Base-by-base conservation (phyloP, 805 yeast genomes). In the Zygoascus tannicola region DNA sequence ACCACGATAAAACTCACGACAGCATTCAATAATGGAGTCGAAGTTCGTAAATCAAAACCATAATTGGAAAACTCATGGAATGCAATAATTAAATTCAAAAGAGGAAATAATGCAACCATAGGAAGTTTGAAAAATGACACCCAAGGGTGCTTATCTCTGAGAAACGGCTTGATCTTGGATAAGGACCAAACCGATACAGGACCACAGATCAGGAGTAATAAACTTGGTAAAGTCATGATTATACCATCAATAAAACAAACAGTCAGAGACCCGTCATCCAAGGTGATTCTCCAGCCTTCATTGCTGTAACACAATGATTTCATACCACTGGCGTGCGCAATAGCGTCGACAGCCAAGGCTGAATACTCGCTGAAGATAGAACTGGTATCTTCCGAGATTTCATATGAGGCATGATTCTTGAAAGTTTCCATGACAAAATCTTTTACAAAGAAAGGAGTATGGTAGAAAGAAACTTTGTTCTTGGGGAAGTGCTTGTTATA, bases 161-260 rank as follows among this genome's bases (percentile, higher is more conserved):
- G 16, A 19, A 20, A 32, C 5, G 44, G 40, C 5, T 26, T 16
- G 16, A 23, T 35, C 38, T 45, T 14, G 32, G 23, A 3, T 12
- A 37, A 37, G 5, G 19, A 23, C 3, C 14, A 12, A 14, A 37
- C 21, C 14, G 30, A 21, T 4, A 37, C 32, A 4, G 32, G n/a
- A 4, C 40, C 40, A 37, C 19, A 36, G 10, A 47, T n/a, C 34
- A 50, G 22, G 41, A 47, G 32, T 10, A 48, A 10, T 21, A 45
- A 16, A 4, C 44, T 15, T 16, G 56, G 54, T 3, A 45, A 5
- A 5, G 43, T 32, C 20, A 46, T 35, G 4, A 49, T 22, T 4
- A 45, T 33, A 5, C 45, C 44, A 22, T 52, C 54, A 3, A 52
- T 34, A 37, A 52, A 52, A 39, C 56, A 52, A 4, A 47, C 45